These are phyloP conservation scores for Eutypella sp. DNA, from an alignment of 2,329 filamentous ascomycete genomes.

Conservation along the genomic window DNA sequence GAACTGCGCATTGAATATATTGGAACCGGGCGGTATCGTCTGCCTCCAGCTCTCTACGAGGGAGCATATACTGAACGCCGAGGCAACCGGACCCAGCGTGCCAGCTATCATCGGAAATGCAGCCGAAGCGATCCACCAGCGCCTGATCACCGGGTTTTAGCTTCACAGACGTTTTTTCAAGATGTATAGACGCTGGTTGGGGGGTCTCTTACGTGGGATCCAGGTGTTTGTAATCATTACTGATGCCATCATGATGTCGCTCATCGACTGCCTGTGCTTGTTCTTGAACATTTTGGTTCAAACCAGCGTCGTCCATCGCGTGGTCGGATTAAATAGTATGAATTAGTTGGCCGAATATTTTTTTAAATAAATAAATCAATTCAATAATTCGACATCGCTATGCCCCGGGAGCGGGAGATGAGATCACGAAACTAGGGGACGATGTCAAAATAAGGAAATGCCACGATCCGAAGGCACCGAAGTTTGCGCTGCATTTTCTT, in stretches of 20 bases:
- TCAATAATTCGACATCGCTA: no score
- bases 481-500: no score
- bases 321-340: background rate
- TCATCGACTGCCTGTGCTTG: conserved; percentile 25
- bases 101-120: conserved; percentile 76
- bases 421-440: no score
- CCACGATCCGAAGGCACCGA: no score
- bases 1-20: conserved; percentile 44
- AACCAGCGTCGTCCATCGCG: conserved; percentile 38
- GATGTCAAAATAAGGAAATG: no score
- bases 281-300: conserved; percentile 32
- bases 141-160: conserved; percentile 30
- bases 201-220: conserved; percentile 35
- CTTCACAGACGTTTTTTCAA: background rate
- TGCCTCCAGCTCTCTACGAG: conserved; percentile 77
- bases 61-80: conserved; percentile 81
- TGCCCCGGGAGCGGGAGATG: no score
- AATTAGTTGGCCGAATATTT: conserved; percentile 9
- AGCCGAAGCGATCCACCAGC: conserved; percentile 61
- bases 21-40: conserved; percentile 41
- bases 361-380: no score
- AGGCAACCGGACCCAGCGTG: conserved; percentile 79
- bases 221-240: conserved; percentile 37
- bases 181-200: no score
- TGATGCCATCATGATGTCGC: conserved; percentile 23